Conservation (phyloP, 192 early-diverging fungal species). For the Umbelopsis sp. region DNA sequence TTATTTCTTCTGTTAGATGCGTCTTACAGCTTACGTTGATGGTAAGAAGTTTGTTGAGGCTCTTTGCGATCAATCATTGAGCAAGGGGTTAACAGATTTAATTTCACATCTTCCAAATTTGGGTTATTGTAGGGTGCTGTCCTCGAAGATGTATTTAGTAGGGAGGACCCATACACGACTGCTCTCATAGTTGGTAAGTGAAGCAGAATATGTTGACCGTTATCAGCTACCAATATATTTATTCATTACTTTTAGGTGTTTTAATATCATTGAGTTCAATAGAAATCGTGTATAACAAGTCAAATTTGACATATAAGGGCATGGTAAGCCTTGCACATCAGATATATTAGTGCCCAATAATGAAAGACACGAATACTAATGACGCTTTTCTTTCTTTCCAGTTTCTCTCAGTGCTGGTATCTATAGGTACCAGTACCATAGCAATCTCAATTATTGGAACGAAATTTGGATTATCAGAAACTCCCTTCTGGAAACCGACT, state of each 20-base stretch:
- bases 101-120: slow-evolving; percentile 4
- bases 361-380: slow-evolving; percentile 10
- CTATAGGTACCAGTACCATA: slow-evolving; percentile 52
- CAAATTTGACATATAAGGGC: slow-evolving; percentile 68
- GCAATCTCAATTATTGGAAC: slow-evolving; percentile 61
- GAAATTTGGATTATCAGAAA: slow-evolving; percentile 66
- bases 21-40: slow-evolving; percentile 78
- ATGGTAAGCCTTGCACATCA: slow-evolving; percentile 60
- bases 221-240: background rate
- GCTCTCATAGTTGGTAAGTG: slow-evolving; percentile 60
- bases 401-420: slow-evolving; percentile 53
- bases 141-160: slow-evolving; percentile 68
- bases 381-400: slow-evolving; percentile 25
- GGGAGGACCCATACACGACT: slow-evolving; percentile 61
- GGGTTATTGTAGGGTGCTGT: slow-evolving; percentile 54
- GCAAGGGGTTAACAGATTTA: slow-evolving; percentile 7
- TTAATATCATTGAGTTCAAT: slow-evolving; percentile 66
- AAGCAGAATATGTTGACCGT: background rate
- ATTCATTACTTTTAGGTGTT: slow-evolving; percentile 37
- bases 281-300: slow-evolving; percentile 72
- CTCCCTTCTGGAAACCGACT: slow-evolving; percentile 69
- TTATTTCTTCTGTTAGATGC: slow-evolving; percentile 72
- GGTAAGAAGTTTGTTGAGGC: slow-evolving; percentile 42
- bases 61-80: background rate
- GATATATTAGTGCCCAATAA: slow-evolving; percentile 27